phyloP scores from a whole-genome alignment of 768 basidiomycete genomes.

The Pulveroboletus sp. region DNA sequence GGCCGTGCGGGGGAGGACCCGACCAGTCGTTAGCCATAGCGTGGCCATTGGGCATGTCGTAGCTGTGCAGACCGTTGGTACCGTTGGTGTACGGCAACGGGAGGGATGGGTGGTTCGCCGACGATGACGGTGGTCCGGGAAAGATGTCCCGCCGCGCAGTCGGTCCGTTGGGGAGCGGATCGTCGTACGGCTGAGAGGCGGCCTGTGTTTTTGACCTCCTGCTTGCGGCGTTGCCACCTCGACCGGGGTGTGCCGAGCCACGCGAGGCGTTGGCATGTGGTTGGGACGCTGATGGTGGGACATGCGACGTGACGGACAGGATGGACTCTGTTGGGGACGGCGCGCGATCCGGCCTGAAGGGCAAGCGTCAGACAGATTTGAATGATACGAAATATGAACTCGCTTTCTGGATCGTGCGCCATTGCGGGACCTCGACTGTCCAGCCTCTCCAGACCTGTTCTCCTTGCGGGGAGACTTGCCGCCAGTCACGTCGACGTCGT shows the following conservation, averaged over 20 bases:
- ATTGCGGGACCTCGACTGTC: conserved; percentile 45
- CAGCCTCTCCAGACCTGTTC: conserved; percentile 39
- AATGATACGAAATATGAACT: conserved; percentile 19
- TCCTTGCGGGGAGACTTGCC: conserved; percentile 64
- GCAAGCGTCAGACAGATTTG: not conserved
- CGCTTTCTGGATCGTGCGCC: conserved; percentile 61
- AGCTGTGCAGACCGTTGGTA: conserved; percentile 36
- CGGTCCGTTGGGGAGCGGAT: conserved; percentile 39
- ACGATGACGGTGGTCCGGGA: conserved; percentile 48
- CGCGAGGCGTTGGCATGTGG: conserved; percentile 26
- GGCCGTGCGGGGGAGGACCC: conserved; percentile 45
- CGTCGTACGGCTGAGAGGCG: conserved; percentile 37
- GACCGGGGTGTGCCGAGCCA: conserved; percentile 30
- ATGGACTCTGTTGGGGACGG: conserved; percentile 72
- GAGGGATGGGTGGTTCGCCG: conserved; percentile 51
- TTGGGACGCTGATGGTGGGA: conserved; percentile 38
- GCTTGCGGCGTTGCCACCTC: conserved; percentile 30
- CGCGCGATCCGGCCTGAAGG: conserved; percentile 54
- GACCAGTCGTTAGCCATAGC: conserved; percentile 45
- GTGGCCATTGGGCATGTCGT: conserved; percentile 37
- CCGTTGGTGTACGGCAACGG: conserved; percentile 40
- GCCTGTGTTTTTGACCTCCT: conserved; percentile 43
- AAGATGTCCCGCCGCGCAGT: conserved; percentile 40
- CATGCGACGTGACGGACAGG: conserved; percentile 66
- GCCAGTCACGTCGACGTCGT: conserved; percentile 53